phyloP scores from a whole-genome alignment of 2,329 filamentous ascomycete species.

The Colletotrichum spinosum region DNA sequence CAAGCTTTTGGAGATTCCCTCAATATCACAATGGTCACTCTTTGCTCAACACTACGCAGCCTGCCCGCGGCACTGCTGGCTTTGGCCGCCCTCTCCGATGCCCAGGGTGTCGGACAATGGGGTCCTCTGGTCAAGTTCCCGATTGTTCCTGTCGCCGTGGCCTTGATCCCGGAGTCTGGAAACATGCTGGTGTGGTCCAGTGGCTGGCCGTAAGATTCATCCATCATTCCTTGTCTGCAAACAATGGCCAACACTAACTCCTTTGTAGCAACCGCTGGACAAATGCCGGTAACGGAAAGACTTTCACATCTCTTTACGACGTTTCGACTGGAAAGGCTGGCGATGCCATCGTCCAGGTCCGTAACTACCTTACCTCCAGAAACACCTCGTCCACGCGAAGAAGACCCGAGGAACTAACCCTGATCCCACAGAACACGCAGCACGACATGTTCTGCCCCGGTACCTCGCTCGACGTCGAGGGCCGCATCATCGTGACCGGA shows the following conservation, averaged over 20 bases:
- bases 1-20: not conserved
- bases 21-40: conserved; percentile 10
- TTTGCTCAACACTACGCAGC: conserved; percentile 7
- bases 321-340: conserved; percentile 40
- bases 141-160: conserved; percentile 48
- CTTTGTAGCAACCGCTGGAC: conserved; percentile 38
- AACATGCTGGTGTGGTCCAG: conserved; percentile 27
- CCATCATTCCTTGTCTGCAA: not conserved
- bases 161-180: conserved; percentile 26
- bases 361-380: not conserved
- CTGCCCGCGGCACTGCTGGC: conserved; percentile 12
- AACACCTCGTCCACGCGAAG: not conserved
- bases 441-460: conserved; percentile 70
- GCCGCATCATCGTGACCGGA: conserved; percentile 64
- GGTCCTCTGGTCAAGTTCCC: conserved; percentile 50
- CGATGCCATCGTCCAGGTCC: conserved; percentile 43
- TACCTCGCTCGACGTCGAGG: conserved; percentile 59
- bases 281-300: conserved; percentile 32
- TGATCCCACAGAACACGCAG: conserved; percentile 48
- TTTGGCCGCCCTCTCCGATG: conserved; percentile 1
- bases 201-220: conserved; percentile 21
- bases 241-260: not conserved
- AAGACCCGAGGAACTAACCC: too few relatives aligned
- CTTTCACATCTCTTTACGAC: conserved; percentile 23
- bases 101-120: conserved; percentile 45